Evolutionary conservation across 768 basidiomycete species (phyloP).

Genomic region (Panus rudis): DNA sequence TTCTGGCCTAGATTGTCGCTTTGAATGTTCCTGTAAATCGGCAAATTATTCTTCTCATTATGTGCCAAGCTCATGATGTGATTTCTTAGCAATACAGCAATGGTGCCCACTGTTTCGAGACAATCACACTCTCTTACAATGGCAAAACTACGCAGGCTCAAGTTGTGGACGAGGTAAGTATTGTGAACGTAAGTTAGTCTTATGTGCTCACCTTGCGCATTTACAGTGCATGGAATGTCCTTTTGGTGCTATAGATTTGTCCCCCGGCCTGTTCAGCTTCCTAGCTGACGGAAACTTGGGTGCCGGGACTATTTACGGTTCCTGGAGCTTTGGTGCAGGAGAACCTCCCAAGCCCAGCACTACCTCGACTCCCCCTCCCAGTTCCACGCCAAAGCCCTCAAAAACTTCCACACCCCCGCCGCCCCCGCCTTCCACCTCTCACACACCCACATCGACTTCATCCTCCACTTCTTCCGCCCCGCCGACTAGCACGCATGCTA

Average conservation of each 20-base stretch:
- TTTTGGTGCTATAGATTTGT: slow-evolving; percentile 54
- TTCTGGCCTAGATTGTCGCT: slow-evolving; percentile 43
- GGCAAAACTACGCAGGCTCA: slow-evolving; percentile 51
- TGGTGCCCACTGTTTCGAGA: slow-evolving; percentile 46
- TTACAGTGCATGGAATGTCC: slow-evolving; percentile 59
- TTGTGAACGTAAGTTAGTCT: neutral
- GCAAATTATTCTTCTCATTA: neutral
- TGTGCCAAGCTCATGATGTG: slow-evolving; percentile 4
- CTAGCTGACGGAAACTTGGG: slow-evolving; percentile 32
- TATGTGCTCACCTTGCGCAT: neutral
- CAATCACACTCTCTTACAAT: slow-evolving; percentile 50
- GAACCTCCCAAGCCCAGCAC: slow-evolving; percentile 1
- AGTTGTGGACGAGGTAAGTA: slow-evolving; percentile 52
- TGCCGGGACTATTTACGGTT: slow-evolving; percentile 41
- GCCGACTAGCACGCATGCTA: neutral
- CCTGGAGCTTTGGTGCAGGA: slow-evolving; percentile 35
- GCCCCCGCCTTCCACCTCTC: neutral
- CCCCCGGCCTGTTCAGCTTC: slow-evolving; percentile 47
- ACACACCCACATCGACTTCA: neutral
- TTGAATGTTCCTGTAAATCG: slow-evolving; percentile 22
- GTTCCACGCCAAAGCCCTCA: slow-evolving; percentile 4
- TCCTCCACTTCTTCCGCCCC: neutral
- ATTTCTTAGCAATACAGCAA: slow-evolving; percentile 45
- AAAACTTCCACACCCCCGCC: neutral
- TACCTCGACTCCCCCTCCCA: slow-evolving; percentile 8